Evolutionary conservation across 345 rosid genomes (phyloP).

Genomic region (Hibiscus tridactylites): DNA sequence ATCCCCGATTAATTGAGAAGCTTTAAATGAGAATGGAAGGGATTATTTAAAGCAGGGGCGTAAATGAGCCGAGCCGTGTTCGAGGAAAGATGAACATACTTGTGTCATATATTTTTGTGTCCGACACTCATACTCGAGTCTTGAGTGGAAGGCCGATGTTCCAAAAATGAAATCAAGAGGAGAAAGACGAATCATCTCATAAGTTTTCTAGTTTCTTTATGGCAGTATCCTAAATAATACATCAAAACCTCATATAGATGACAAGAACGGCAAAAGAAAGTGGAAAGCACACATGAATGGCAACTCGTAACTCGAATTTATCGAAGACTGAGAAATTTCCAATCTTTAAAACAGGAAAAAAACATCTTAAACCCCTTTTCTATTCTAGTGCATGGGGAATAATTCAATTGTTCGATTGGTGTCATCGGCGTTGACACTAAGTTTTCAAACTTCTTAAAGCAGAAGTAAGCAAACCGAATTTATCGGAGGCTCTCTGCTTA

Average conservation of each 20-base stretch:
- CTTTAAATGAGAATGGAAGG: too few species aligned
- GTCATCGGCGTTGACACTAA: slow-evolving; percentile 13
- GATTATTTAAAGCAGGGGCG: too few species aligned
- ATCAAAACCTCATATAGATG: slow-evolving; percentile 13
- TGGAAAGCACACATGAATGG: neutral
- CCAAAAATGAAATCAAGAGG: neutral
- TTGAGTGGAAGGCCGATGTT: neutral
- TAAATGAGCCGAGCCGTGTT: too few species aligned
- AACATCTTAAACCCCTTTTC: neutral
- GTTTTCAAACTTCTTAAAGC: slow-evolving; percentile 68
- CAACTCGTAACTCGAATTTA: neutral
- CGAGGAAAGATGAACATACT: neutral
- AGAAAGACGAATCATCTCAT: neutral
- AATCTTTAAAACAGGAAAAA: neutral
- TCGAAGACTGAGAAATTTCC: neutral
- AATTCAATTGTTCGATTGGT: slow-evolving; percentile 14
- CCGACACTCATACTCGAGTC: neutral
- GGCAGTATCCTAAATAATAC: slow-evolving; percentile 7
- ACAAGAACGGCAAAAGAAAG: neutral
- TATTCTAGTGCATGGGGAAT: slow-evolving; percentile 5
- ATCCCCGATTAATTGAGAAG: too few species aligned
- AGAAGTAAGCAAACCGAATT: slow-evolving; percentile 52
- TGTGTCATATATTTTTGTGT: neutral
- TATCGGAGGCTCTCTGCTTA: slow-evolving; percentile 64
- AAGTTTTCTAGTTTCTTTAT: neutral